phyloP scores from a whole-genome alignment of 78 protist genomes.

The Isochrysis galbana region DNA sequence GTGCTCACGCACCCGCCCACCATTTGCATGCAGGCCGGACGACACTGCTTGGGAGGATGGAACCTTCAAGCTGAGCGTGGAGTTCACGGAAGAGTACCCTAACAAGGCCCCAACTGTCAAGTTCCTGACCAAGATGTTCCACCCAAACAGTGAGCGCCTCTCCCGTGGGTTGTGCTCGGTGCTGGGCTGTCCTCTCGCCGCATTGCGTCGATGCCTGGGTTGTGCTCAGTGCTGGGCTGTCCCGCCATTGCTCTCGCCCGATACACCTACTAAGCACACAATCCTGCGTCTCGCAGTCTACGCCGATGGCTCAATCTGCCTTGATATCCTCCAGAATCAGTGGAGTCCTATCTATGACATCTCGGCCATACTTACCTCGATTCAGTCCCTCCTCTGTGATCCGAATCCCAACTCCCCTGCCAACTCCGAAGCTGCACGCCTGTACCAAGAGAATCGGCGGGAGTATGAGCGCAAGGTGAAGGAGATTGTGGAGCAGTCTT shows the following conservation, averaged over 20 bases:
- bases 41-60: conserved; percentile 99
- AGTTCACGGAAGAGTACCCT: conserved; percentile 98
- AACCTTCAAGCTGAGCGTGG: conserved; percentile 92
- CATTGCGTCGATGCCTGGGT: too few relatives aligned
- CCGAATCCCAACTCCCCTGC: conserved; percentile 99
- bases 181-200: too few relatives aligned
- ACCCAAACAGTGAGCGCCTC: conserved; percentile 88
- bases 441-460: conserved; percentile 91
- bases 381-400: conserved; percentile 97
- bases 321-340: conserved; percentile 98
- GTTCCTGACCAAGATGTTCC: conserved; percentile 94
- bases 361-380: conserved; percentile 97
- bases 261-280: too few relatives aligned
- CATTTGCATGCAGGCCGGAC: conserved; percentile 73
- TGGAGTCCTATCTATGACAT: conserved; percentile 99
- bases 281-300: conserved; percentile 87
- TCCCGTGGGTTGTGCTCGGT: too few relatives aligned
- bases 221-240: too few relatives aligned
- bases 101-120: conserved; percentile 97
- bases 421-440: conserved; percentile 95
- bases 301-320: conserved; percentile 97
- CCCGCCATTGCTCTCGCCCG: too few relatives aligned
- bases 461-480: conserved; percentile 94
- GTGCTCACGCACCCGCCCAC: background rate
- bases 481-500: conserved; percentile 92